phyloP scores from a whole-genome alignment of 2,329 filamentous ascomycete species.

The Gnomoniopsis smithogilvyi region DNA sequence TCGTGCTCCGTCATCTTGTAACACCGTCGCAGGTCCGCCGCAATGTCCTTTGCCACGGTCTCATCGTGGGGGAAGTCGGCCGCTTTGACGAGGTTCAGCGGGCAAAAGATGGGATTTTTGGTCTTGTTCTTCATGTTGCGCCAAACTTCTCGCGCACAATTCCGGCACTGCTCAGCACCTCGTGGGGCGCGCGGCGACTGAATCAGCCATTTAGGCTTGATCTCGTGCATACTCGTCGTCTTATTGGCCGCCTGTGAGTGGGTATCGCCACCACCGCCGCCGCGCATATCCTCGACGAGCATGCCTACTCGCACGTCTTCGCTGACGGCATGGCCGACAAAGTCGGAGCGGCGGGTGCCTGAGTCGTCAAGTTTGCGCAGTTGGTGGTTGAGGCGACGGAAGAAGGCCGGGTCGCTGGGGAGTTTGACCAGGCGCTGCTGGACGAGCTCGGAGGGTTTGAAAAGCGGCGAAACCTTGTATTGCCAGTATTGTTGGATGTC shows the following conservation, averaged over 20 bases:
- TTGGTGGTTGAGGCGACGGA: conserved; percentile 48
- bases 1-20: conserved; percentile 12
- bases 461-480: conserved; percentile 51
- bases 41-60: conserved; percentile 19
- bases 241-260: not conserved
- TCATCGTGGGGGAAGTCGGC: conserved; percentile 17
- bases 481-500: conserved; percentile 46
- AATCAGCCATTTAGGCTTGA: conserved; percentile 82
- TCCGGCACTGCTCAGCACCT: conserved; percentile 64
- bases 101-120: conserved; percentile 48
- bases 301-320: conserved; percentile 62
- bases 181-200: conserved; percentile 71
- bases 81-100: conserved; percentile 53
- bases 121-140: conserved; percentile 27
- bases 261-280: not conserved
- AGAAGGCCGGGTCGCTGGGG: conserved; percentile 34
- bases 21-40: conserved; percentile 17
- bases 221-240: conserved; percentile 53
- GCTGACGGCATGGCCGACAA: conserved; percentile 42
- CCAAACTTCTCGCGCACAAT: conserved; percentile 58
- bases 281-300: conserved; percentile 71
- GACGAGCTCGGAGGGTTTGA: conserved; percentile 50
- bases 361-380: conserved; percentile 46
- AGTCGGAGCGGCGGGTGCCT: conserved; percentile 34
- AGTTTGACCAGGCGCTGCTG: conserved; percentile 52